A percentile compares a stretch with the other conserved stretches of the same genome.
phyloP scores from a whole-genome alignment of 495 filamentous ascomycete species.

The Glarea lozoyensis region DNA sequence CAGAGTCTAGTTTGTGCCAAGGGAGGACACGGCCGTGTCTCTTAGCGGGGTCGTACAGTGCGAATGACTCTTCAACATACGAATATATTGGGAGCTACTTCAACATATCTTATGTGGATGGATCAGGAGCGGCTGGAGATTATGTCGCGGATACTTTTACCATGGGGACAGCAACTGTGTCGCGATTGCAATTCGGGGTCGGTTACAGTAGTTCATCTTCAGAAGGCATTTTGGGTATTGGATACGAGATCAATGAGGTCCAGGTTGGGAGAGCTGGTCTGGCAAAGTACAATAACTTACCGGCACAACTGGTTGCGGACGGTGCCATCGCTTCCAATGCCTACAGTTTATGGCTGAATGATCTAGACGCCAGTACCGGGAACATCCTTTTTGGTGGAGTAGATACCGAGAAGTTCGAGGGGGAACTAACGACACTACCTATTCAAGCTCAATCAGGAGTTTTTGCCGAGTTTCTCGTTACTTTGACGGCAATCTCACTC shows the following conservation, averaged over 20 bases:
- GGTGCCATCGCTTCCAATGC: conserved; percentile 70
- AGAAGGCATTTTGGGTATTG: conserved; percentile 85
- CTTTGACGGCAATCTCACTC: conserved; percentile 49
- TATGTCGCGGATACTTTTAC: conserved; percentile 73
- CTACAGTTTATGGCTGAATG: conserved; percentile 86
- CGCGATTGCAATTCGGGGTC: conserved; percentile 74
- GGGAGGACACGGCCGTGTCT: conserved; percentile 37
- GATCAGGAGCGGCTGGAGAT: conserved; percentile 69
- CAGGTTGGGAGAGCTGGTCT: conserved; percentile 53
- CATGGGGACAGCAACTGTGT: conserved; percentile 54
- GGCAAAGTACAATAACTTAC: conserved; percentile 67
- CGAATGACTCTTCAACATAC: conserved; percentile 77
- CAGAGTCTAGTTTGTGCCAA: conserved; percentile 51
- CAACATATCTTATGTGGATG: conserved; percentile 88
- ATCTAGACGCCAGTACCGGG: conserved; percentile 64
- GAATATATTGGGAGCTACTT: conserved; percentile 68
- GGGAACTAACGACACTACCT: conserved; percentile 65
- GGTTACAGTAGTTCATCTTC: conserved; percentile 63
- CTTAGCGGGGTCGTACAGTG: conserved; percentile 55
- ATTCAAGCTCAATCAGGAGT: conserved; percentile 50
- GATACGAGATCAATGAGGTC: conserved; percentile 78
- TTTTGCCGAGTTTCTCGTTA: conserved; percentile 75
- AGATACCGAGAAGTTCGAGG: conserved; percentile 69
- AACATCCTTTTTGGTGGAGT: conserved; percentile 89
- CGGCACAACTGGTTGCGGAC: conserved; percentile 59